These are phyloP conservation scores for Phanerodontia chrysosporium DNA, from an alignment of 768 basidiomycete species.

Conservation along the genomic window DNA sequence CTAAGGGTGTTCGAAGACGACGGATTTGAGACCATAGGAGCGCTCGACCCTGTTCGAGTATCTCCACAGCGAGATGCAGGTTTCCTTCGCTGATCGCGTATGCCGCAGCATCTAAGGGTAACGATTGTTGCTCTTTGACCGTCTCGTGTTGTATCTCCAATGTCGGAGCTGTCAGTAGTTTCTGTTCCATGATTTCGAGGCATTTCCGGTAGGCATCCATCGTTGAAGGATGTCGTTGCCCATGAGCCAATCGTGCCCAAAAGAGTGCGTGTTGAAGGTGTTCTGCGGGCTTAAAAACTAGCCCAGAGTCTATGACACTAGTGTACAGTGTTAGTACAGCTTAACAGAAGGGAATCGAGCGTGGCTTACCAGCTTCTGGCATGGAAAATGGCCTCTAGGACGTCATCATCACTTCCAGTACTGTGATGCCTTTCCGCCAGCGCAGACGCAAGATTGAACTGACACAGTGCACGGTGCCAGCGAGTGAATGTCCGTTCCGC, in stretches of 20 bases:
- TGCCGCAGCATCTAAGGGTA: not conserved
- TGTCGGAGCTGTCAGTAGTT: not conserved
- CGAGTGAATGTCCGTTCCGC: not conserved
- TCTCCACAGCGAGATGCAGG: conserved; percentile 17
- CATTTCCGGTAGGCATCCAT: not conserved
- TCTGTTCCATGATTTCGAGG: not conserved
- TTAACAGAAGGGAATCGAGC: too few species aligned
- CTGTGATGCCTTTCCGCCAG: not conserved
- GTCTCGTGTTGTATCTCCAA: not conserved
- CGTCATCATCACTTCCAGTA: not conserved
- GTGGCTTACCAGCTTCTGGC: too few species aligned
- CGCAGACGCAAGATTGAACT: not conserved
- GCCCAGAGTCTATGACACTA: not conserved
- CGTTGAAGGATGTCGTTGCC: not conserved
- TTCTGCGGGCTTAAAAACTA: too few species aligned
- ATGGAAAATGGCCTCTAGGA: not conserved
- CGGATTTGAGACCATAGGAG: conserved; percentile 21
- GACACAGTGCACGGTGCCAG: not conserved
- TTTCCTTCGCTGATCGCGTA: not conserved
- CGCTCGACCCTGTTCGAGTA: conserved; percentile 22
- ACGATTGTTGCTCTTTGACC: not conserved
- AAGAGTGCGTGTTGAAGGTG: not conserved
- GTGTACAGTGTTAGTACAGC: not conserved
- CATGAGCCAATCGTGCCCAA: not conserved
- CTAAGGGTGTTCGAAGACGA: conserved; percentile 18